Base-by-base conservation (phyloP, 2,329 filamentous ascomycete genomes). In the Nothomitra cinnamomea region DNA sequence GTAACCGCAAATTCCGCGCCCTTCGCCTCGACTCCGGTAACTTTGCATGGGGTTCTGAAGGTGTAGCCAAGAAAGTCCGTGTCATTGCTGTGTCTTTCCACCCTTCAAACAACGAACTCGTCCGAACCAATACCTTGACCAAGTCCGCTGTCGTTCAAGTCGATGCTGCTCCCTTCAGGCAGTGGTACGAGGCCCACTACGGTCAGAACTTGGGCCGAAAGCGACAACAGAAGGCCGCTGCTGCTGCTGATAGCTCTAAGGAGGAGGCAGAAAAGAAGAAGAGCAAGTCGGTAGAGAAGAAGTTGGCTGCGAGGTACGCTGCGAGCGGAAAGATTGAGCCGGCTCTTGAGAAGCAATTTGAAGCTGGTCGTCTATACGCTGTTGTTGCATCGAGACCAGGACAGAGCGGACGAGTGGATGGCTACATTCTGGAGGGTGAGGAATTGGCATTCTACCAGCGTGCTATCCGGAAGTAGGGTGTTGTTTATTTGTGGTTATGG, bases 151-250 rank as follows among this genome's bases (percentile, higher is more conserved):
- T 98, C 69, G 87, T 98, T 72, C 92, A 98, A 80, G 78, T 98
- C 75, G 92, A 98, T 74, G 92, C 94, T 66, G 87, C 92, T 60
- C 92, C 92, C 64, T 98, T 98, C 87, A 82, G 92, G 72, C 90
- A 96, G 78, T 98, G 92, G 92, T 98, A 94, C 77, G 92, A 98
- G 83, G 87, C 92, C 64, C 92, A 98, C 85, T 98, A 98, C 81
- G 92, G 92, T 70, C 80, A 87, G 74, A 66, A 78, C 66, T 70
- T 98, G 60, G 92, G 92, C 72, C 86, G 89, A 67, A 85, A 84
- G 75, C 87, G 89, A 76, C 88, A 95, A 79, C 79, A 83, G 72
- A 89, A 94, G 74, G 61, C 65, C 51, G 69, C 61, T 52, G 69
- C 61, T 62, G 75, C 75, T 69, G 71, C 73, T 66, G 72, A 76